phyloP scores from a whole-genome alignment of 148 eudicot species.

The Agrostemma githago region DNA sequence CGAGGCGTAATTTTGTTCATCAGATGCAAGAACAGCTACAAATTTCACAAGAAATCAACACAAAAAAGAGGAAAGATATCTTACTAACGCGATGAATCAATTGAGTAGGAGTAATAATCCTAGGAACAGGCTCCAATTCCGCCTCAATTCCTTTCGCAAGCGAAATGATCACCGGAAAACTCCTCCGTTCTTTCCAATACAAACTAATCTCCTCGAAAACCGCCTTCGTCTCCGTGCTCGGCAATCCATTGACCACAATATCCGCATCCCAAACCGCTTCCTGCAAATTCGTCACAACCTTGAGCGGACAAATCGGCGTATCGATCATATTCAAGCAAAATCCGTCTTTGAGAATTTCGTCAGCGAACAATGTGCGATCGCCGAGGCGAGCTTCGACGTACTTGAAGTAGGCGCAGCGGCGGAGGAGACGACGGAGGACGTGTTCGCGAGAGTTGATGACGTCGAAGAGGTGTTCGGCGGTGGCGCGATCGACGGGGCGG shows the following conservation, averaged over 20 bases:
- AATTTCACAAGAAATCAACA: not conserved
- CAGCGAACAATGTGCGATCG: constrained; percentile 67
- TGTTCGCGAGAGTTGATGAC: not conserved
- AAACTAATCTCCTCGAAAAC: constrained; percentile 81
- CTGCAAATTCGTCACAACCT: constrained; percentile 83
- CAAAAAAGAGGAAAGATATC: constrained; percentile 11
- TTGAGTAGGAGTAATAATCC: constrained; percentile 80
- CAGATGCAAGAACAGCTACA: not conserved
- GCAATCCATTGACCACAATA: constrained; percentile 76
- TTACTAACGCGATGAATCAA: constrained; percentile 78
- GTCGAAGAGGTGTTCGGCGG: constrained; percentile 9
- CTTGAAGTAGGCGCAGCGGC: constrained; percentile 67
- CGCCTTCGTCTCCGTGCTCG: constrained; percentile 65
- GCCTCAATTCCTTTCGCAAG: constrained; percentile 89
- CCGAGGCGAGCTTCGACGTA: constrained; percentile 87
- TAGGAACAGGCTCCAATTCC: constrained; percentile 66
- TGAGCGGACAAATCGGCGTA: constrained; percentile 80
- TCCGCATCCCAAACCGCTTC: constrained; percentile 98
- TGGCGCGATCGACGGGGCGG: not conserved
- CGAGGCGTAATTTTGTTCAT: no score
- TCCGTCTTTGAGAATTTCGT: constrained; percentile 85
- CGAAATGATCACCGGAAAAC: constrained; percentile 58
- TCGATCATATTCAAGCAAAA: constrained; percentile 93
- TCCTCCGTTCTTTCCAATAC: constrained; percentile 82
- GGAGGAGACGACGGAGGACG: constrained; percentile 6